These are phyloP conservation scores for Diplocarpon mali DNA, from an alignment of 2,329 filamentous ascomycete genomes.

Conservation along the genomic window DNA sequence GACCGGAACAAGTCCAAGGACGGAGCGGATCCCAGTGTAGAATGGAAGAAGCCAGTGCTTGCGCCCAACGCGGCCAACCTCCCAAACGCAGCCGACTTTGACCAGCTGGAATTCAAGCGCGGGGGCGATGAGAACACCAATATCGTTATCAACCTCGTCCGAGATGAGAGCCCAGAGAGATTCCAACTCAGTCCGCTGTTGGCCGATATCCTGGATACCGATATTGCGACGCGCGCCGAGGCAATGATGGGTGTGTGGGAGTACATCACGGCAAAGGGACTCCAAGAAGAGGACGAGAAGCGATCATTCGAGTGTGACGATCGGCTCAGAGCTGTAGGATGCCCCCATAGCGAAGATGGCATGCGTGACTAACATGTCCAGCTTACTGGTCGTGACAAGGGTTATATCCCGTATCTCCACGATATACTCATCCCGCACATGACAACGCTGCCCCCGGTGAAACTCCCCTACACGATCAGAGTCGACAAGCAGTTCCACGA, in stretches of 20 bases:
- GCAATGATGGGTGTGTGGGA: conserved; percentile 91
- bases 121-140: conserved; percentile 89
- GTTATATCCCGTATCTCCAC: conserved; percentile 77
- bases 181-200: conserved; percentile 70
- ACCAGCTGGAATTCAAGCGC: conserved; percentile 83
- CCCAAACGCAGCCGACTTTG: conserved; percentile 64
- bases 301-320: conserved; percentile 86
- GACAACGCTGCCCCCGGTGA: conserved; percentile 66
- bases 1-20: conserved; percentile 49
- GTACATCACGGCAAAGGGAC: conserved; percentile 73
- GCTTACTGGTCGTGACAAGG: conserved; percentile 62
- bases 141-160: conserved; percentile 73
- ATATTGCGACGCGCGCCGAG: conserved; percentile 77
- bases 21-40: conserved; percentile 49
- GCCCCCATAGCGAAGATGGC: neutral
- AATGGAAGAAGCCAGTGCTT: conserved; percentile 74
- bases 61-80: conserved; percentile 38
- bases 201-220: conserved; percentile 74
- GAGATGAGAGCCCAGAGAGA: conserved; percentile 78
- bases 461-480: conserved; percentile 84
- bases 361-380: conserved; percentile 28
- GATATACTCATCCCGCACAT: conserved; percentile 73
- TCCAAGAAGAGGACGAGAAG: conserved; percentile 94
- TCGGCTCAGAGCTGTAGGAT: conserved; percentile 58
- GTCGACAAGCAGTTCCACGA: conserved; percentile 77